These are phyloP conservation scores for Diospyros lotus DNA, from an alignment of 148 eudicot genomes.

Conservation along the genomic window DNA sequence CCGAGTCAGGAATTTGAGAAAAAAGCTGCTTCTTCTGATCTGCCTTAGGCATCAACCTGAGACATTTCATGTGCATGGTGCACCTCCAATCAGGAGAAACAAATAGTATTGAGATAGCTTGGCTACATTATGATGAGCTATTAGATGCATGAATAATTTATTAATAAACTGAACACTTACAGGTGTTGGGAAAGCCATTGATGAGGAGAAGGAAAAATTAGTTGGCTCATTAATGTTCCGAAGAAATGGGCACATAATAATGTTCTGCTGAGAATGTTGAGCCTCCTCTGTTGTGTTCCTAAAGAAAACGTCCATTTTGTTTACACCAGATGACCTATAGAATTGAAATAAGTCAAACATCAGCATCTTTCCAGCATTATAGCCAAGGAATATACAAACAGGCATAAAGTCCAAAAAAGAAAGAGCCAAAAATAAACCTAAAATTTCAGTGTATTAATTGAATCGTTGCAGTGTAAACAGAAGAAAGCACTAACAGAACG, in stretches of 20 bases:
- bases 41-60: not conserved
- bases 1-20: no score
- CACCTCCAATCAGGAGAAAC: not conserved
- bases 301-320: slow-evolving; percentile 58
- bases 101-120: not conserved
- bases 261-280: slow-evolving; percentile 43
- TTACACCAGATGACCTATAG: slow-evolving; percentile 15
- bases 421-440: not conserved
- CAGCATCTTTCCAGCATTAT: no score
- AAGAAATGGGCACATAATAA: slow-evolving; percentile 78
- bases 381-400: no score
- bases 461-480: not conserved
- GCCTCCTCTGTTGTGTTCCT: slow-evolving; percentile 48
- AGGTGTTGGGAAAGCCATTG: slow-evolving; percentile 63
- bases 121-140: not conserved
- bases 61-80: not conserved
- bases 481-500: not conserved
- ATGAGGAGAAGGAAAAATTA: slow-evolving; percentile 64
- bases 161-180: slow-evolving; percentile 43
- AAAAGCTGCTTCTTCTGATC: no score
- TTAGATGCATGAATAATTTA: not conserved
- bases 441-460: not conserved
- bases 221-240: slow-evolving; percentile 91
- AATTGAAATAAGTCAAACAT: slow-evolving; percentile 7
- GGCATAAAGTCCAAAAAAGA: not conserved